Evolutionary conservation across 352 stramenopile species (phyloP), one percentile per base, ranked within the genome.

Genomic region (Globisporangium acanthophoron): DNA sequence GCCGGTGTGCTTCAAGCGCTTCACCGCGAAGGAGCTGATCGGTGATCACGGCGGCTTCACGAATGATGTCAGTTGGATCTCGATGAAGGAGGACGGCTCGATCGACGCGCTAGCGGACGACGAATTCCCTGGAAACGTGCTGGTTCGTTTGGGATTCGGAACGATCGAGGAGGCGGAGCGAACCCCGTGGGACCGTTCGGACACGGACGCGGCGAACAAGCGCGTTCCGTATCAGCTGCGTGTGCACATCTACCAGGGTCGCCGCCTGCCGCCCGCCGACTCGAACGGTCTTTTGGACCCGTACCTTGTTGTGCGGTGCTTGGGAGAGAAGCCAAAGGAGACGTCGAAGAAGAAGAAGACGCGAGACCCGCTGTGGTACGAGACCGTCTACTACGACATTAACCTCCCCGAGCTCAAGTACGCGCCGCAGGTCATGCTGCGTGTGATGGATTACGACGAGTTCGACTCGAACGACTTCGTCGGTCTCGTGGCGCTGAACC

Each of bases 381-480:
- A 96, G 63, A 96, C 85, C 5, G 56, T 94, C 15, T 86, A 88
- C 67, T 96, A 94, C 40, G 81, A 95, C 48, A 82, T 94, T 21
- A 90, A 91, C 45, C 59, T 96, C 33, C 84, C 84, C 4, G 78
- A 85, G 11, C 66, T 88, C 3, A 78, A 87, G 47, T 94, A 89
- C 57, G 80, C 80, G 3, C 84, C 84, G 21, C 81, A 92, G 53
- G 80, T 94, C 13, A 77, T 90, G 62, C 59, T 94, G 27, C 84
- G 81, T 6, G 76, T 92, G 24, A 92, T 94, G 79, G 81, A 94
- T 62, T 76, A 75, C 31, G 84, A 94, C 44, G 78, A 91, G 33
- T 91, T 89, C 39, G 80, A 88, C 40, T 61, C 66, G 3, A 79
- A 91, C 35, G 81, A 91, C 52, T 91, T 84, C 20, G 76, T 91